Evolutionary conservation across 176 grass and related monocot species (phyloP).

Genomic region (Areca catechu): DNA sequence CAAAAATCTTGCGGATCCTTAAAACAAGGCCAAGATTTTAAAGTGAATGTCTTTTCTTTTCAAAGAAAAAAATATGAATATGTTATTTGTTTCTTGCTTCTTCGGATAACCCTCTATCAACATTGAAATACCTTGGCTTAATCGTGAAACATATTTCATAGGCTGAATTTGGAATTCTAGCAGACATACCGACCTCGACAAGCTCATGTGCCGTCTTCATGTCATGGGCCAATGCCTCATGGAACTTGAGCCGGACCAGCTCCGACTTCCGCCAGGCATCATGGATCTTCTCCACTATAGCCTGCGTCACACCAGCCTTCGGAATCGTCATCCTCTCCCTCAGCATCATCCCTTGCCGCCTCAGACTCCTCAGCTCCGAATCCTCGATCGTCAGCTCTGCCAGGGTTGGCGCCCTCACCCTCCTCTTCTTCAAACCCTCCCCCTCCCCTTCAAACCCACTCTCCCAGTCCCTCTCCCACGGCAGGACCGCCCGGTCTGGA

Average conservation of each 20-base stretch:
- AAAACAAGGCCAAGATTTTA: no score
- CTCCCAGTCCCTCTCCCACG: slow-evolving; percentile 60
- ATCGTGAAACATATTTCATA: no score
- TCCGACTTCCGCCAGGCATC: slow-evolving; percentile 88
- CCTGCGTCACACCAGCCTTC: slow-evolving; percentile 80
- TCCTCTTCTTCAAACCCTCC: slow-evolving; percentile 30
- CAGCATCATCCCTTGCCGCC: slow-evolving; percentile 48
- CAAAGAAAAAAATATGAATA: no score
- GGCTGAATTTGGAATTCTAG: no score
- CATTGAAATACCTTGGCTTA: neutral
- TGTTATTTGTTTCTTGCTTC: no score
- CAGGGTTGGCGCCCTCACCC: slow-evolving; percentile 60
- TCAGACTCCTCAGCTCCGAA: slow-evolving; percentile 62
- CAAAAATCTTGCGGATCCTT: no score
- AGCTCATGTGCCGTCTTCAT: slow-evolving; percentile 91
- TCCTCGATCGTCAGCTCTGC: slow-evolving; percentile 93
- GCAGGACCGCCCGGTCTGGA: slow-evolving; percentile 41
- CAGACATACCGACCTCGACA: slow-evolving; percentile 73
- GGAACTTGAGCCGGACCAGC: slow-evolving; percentile 82
- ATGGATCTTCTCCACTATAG: slow-evolving; percentile 72
- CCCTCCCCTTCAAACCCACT: slow-evolving; percentile 8
- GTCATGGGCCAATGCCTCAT: slow-evolving; percentile 73
- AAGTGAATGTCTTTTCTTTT: no score
- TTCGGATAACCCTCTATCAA: no score
- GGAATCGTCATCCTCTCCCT: slow-evolving; percentile 75